phyloP scores from a whole-genome alignment of 1,139 yeast genomes.

The Yamadazyma siamensis region DNA sequence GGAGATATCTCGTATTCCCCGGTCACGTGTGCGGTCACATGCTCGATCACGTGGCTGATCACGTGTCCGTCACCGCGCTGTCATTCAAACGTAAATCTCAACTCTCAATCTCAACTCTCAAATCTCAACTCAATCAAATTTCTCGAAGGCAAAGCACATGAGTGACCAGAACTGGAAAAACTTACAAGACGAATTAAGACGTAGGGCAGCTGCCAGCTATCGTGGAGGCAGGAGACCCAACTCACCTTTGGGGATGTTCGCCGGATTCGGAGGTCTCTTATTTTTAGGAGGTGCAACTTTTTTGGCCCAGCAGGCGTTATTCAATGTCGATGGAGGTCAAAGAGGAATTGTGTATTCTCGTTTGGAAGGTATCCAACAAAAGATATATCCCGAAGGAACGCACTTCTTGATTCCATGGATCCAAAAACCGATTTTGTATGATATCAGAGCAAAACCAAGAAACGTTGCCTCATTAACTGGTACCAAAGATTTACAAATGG shows the following conservation, averaged over 20 bases:
- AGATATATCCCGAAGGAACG: slow-evolving; percentile 90
- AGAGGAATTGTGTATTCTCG: slow-evolving; percentile 94
- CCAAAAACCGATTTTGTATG: slow-evolving; percentile 89
- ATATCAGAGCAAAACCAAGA: slow-evolving; percentile 96
- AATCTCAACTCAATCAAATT: too few relatives aligned
- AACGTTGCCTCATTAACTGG: slow-evolving; percentile 97
- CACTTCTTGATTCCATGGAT: slow-evolving; percentile 94
- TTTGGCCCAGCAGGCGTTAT: slow-evolving; percentile 69
- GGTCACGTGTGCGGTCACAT: too few relatives aligned
- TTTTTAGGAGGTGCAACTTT: slow-evolving; percentile 71
- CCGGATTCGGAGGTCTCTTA: slow-evolving; percentile 78
- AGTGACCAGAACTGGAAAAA: slow-evolving; percentile 64
- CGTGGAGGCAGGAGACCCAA: slow-evolving; percentile 34
- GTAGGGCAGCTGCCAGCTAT: slow-evolving; percentile 51
- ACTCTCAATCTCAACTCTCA: too few relatives aligned
- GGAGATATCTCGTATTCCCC: too few relatives aligned
- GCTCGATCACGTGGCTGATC: too few relatives aligned
- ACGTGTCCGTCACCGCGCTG: too few relatives aligned
- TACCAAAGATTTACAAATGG: slow-evolving; percentile 98
- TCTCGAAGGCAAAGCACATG: slow-evolving; percentile 29
- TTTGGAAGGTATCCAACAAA: slow-evolving; percentile 79
- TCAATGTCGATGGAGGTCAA: slow-evolving; percentile 99
- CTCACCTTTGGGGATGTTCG: slow-evolving; percentile 56
- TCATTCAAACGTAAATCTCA: too few relatives aligned
- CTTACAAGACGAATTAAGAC: slow-evolving; percentile 63